Conservation (phyloP, 352 stramenopile species). For the Pythium dissimile region DNA sequence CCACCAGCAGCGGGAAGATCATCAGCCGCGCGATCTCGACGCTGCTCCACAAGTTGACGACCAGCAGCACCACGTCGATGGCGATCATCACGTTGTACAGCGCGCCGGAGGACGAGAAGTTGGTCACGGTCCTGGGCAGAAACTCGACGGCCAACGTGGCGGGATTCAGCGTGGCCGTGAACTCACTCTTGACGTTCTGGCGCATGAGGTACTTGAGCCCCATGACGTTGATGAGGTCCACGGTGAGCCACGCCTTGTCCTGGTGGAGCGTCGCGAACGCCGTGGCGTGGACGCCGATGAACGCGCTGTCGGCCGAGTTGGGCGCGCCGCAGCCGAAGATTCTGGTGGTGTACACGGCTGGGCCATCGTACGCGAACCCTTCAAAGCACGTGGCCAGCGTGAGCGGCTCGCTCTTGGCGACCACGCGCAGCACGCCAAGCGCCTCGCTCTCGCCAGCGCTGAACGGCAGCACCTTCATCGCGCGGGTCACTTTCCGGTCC, state of each 20-base stretch:
- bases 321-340: conserved; percentile 45
- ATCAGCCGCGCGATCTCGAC: conserved; percentile 16
- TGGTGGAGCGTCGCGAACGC: conserved; percentile 29
- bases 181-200: conserved; percentile 36
- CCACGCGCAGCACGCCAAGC: conserved; percentile 29
- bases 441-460: conserved; percentile 35
- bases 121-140: conserved; percentile 15
- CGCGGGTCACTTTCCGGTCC: conserved; percentile 19
- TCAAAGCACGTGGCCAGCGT: conserved; percentile 36
- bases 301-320: conserved; percentile 24
- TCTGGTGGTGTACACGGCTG: conserved; percentile 5
- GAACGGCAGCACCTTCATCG: conserved; percentile 28
- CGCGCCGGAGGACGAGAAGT: conserved; percentile 17
- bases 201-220: conserved; percentile 40
- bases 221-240: conserved; percentile 36
- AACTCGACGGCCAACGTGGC: neutral
- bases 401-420: conserved; percentile 39
- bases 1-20: conserved; percentile 3
- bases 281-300: conserved; percentile 35
- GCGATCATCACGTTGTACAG: conserved; percentile 18
- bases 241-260: conserved; percentile 42
- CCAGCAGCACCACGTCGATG: conserved; percentile 18
- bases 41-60: conserved; percentile 14
- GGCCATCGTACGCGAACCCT: conserved; percentile 26
- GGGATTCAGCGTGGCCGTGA: neutral